Evolutionary conservation across 2,329 filamentous ascomycete species (phyloP).

Genomic region (Botrytis porri): DNA sequence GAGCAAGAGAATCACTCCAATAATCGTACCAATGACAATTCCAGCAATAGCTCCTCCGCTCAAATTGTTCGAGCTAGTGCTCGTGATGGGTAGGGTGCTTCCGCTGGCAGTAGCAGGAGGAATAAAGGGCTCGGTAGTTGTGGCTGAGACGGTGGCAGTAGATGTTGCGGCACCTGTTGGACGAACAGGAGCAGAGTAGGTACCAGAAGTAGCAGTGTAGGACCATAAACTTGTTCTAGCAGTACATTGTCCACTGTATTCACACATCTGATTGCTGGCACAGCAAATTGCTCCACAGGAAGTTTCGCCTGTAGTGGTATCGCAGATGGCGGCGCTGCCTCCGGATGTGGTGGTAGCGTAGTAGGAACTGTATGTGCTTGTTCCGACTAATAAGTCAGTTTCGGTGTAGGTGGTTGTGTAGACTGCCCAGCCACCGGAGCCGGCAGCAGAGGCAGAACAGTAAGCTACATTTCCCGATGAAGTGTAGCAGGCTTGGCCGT

Average conservation of each 20-base stretch:
- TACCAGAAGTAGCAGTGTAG: constrained; percentile 38
- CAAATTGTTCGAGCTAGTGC: constrained; percentile 42
- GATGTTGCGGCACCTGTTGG: constrained; percentile 53
- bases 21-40: constrained; percentile 72
- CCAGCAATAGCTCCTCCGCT: constrained; percentile 75
- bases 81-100: constrained; percentile 29
- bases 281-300: constrained; percentile 71
- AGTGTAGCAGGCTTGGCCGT: constrained; percentile 50
- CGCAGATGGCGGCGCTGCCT: constrained; percentile 46
- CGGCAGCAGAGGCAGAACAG: constrained; percentile 41
- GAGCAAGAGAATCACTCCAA: constrained; percentile 63
- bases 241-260: constrained; percentile 32
- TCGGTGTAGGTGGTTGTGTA: constrained; percentile 54
- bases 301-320: constrained; percentile 52
- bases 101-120: constrained; percentile 54
- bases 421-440: constrained; percentile 31
- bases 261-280: constrained; percentile 66
- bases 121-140: constrained; percentile 46
- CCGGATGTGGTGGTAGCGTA: constrained; percentile 23
- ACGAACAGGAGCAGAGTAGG: constrained; percentile 44
- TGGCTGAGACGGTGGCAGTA: constrained; percentile 52
- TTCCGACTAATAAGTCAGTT: constrained; percentile 52
- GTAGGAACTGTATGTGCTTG: constrained; percentile 43
- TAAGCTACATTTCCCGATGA: constrained; percentile 47
- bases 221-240: constrained; percentile 32